A percentile compares a stretch with the other conserved stretches of the same genome.
These are phyloP conservation scores for Brassica napus DNA, from an alignment of 345 rosid genomes.

Conservation along the genomic window DNA sequence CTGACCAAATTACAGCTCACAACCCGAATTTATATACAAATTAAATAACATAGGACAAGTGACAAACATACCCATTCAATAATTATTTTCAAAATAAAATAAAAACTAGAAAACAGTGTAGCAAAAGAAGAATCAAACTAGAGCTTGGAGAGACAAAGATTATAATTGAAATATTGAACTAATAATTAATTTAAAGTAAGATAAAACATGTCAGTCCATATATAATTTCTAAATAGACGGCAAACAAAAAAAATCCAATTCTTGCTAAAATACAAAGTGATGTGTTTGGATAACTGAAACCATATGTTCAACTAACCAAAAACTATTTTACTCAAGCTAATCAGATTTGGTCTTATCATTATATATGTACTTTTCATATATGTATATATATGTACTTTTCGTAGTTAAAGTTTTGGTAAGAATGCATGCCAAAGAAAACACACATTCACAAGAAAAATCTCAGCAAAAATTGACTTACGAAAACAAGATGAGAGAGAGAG, in stretches of 20 bases:
- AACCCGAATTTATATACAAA: background rate
- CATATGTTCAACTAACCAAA: background rate
- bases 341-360: too few relatives aligned
- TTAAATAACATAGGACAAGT: constrained; percentile 23
- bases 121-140: background rate
- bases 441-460: constrained; percentile 1
- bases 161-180: background rate
- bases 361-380: too few relatives aligned
- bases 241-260: background rate
- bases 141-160: background rate
- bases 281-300: background rate
- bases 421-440: background rate
- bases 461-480: background rate
- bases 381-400: background rate
- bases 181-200: background rate
- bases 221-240: background rate
- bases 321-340: background rate
- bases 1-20: constrained; percentile 43
- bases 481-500: background rate
- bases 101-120: background rate
- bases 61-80: constrained; percentile 33
- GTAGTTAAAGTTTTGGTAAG: background rate
- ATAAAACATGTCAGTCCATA: background rate
- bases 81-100: background rate
- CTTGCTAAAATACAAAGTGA: constrained; percentile 5